These are phyloP conservation scores for Diplotaxis tenuifolia DNA, from an alignment of 345 rosid species.

Conservation along the genomic window DNA sequence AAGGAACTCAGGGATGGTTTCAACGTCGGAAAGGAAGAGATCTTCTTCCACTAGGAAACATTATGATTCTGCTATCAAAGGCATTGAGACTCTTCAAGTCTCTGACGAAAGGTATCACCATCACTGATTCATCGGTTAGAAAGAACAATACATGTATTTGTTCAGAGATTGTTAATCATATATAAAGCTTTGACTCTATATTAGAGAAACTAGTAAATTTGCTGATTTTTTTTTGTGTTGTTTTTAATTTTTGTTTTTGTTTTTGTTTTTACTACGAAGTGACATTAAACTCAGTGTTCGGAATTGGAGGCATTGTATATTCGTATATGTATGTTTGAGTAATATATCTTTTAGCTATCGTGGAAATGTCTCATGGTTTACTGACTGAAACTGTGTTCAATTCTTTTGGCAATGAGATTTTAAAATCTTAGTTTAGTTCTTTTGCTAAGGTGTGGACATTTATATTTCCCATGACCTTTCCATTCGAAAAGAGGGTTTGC, in stretches of 20 bases:
- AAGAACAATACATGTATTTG: not conserved
- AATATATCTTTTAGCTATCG: not conserved
- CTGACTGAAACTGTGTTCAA: not conserved
- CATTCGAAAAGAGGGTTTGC: not conserved
- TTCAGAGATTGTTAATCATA: not conserved
- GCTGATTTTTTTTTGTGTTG: not conserved
- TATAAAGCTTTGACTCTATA: conserved; percentile 9
- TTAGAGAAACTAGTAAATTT: conserved; percentile 2
- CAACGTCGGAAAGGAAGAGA: conserved; percentile 63
- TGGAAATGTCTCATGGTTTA: not conserved
- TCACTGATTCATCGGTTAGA: conserved; percentile 13
- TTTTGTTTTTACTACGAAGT: not conserved
- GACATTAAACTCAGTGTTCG: not conserved
- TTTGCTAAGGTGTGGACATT: conserved; percentile 27
- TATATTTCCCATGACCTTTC: not conserved
- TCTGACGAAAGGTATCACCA: conserved; percentile 39
- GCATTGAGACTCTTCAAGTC: conserved; percentile 62
- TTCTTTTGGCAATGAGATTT: no score
- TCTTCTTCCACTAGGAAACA: conserved; percentile 58
- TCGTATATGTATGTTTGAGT: not conserved
- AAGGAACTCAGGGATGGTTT: conserved; percentile 53
- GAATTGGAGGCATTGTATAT: not conserved
- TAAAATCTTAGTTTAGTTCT: conserved; percentile 30
- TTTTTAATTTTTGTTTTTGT: not conserved
- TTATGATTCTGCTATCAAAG: conserved; percentile 62